Evolutionary conservation across 768 basidiomycete genomes (phyloP), one percentile per base, ranked within the genome.

Genomic region (Pulveroboletus sp.): DNA sequence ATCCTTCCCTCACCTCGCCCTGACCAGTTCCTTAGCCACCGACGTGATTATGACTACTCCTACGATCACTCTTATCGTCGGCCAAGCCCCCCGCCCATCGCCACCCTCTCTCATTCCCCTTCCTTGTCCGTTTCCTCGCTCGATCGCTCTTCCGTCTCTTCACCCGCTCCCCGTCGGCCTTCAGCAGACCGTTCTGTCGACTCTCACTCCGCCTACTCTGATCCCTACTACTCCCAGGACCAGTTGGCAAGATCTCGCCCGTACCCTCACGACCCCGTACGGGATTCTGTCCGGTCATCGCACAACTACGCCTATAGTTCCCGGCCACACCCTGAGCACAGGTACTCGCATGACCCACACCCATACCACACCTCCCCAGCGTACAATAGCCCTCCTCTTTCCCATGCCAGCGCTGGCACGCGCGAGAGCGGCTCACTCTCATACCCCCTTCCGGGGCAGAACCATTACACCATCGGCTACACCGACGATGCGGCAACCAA

Each of bases 401-500:
- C 66, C 8, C 69, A 68, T 46, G 36, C 56, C 18, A 55, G 36
- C 36, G 18, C 38, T 5, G 57, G 43, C 39, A 41, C 66, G 2
- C 61, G 66, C 36, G 64, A 70, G 33, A 45, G 42, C 62, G 40
- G 50, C 53, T 53, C 62, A 18, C 64, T 70, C 41, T 48, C 66
- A 6, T 71, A 71, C 57, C 64, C 73, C 15, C 66, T 71, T 44
- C 69, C 74, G 7, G 69, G 70, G 3, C 73, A 74, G 50, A 66
- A 57, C 35, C 65, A 68, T 27, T 70, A 68, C 43, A 53, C 69
- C 39, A 69, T 77, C 50, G 68, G 74, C 28, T 72, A 83, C 68
- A 89, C 88, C 1, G 85, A 88, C 65, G 88, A 90, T 57, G 88
- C 88, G 0, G 78, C 86, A 1, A 89, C 86, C 1, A 90, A 90